Evolutionary conservation across 371 early-diverging fungal genomes (phyloP), one percentile per base, ranked within the genome.

Genomic region (Apophysomyces trapeziformis): DNA sequence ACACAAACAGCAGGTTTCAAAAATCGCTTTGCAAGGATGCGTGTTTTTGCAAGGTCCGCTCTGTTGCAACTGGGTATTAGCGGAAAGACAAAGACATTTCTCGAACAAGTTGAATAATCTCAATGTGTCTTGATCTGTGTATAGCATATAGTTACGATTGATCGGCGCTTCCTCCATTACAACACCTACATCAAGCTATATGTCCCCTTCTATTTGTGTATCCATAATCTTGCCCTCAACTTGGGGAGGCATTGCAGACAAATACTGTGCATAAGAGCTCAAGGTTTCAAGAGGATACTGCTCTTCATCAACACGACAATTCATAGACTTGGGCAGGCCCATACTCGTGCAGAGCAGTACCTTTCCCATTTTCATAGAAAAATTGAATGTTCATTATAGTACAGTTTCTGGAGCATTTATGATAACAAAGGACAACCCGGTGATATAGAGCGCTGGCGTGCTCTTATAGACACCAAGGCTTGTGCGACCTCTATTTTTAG

Each of bases 231-330:
- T 26, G 32, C 32, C 32, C 1, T 26, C 32, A 2, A 26, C 32
- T 26, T 26, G 32, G 3, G 32, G 2, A 26, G 32, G 32, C 2
- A 0, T 26, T 2, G 32, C 21, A 1, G 1, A 21, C 21, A 67
- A 67, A 63, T 62, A 67, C 58, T 62, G 41, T 67, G 63, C 58
- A 63, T 67, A 57, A 66, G 67, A 61, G 37, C 61, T 66, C 45
- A 61, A 56, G 14, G 21, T 66, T 66, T 61, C 56, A 61, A 66
- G 67, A 38, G 57, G 61, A 66, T 61, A 61, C 56, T 61, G 67
- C 57, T 61, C 61, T 61, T 61, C 61, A 57, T 66, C 57, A 61
- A 66, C 61, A 66, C 58, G 26, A 66, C 60, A 60, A 66, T 66
- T 2, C 38, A 66, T 66, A 14, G 60, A 37, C 60, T 66, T 60